Evolutionary conservation across 176 grass and related monocot genomes (phyloP).

Genomic region (Oryza coarctata): DNA sequence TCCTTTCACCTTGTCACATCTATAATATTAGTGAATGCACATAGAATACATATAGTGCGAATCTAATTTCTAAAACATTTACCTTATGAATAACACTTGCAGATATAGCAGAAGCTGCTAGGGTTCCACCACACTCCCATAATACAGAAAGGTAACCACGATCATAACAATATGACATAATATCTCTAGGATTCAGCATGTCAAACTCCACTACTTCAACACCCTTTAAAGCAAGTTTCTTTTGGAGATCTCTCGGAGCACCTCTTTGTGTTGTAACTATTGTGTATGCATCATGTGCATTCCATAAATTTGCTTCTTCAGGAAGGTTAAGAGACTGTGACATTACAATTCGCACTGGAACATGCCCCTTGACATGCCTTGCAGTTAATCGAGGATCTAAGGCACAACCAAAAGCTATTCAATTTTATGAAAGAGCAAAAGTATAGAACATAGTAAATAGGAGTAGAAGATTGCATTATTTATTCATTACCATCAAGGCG

Average conservation of each 20-base stretch:
- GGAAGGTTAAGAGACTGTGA: conserved; percentile 81
- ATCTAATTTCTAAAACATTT: not conserved
- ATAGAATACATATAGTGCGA: not conserved
- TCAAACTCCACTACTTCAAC: conserved; percentile 99
- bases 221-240: conserved; percentile 81
- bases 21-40: not conserved
- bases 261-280: conserved; percentile 92
- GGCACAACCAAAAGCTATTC: conserved; percentile 45
- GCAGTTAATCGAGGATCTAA: conserved; percentile 91
- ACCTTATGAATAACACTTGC: conserved; percentile 95
- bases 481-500: conserved; percentile 67
- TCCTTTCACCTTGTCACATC: not conserved
- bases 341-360: conserved; percentile 88
- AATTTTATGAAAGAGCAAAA: conserved; percentile 15
- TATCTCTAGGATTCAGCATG: conserved; percentile 86
- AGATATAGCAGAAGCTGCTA: conserved; percentile 85
- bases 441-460: conserved; percentile 12
- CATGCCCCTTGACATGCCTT: conserved; percentile 80
- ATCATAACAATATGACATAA: conserved; percentile 93
- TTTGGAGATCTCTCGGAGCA: conserved; percentile 82
- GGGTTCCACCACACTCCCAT: conserved; percentile 92
- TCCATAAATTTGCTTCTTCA: conserved; percentile 91
- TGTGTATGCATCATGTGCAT: conserved; percentile 83
- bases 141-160: conserved; percentile 86
- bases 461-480: conserved; percentile 33